Evolutionary conservation across 768 basidiomycete species (phyloP).

Genomic region (Mycena galericulata): DNA sequence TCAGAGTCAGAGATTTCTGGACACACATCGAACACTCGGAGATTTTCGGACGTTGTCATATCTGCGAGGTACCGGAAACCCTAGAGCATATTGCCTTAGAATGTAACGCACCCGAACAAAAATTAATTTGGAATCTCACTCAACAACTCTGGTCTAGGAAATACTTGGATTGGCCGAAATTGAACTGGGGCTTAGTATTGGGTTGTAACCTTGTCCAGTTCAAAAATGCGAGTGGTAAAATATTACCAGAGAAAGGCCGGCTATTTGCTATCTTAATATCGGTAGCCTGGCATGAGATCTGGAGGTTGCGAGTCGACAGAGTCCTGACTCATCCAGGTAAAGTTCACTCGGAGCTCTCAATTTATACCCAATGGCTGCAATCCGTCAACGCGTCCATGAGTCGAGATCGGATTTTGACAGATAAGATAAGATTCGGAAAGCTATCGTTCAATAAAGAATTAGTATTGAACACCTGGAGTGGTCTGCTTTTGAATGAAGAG

Average conservation of each 20-base stretch:
- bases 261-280: background rate
- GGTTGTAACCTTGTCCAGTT: too few species aligned
- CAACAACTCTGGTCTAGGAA: background rate
- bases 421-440: background rate
- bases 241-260: background rate
- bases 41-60: too few species aligned
- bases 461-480: too few species aligned
- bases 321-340: background rate
- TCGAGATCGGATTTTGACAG: background rate
- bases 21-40: too few species aligned
- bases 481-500: background rate
- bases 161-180: background rate
- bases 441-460: too few species aligned
- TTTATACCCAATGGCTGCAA: background rate
- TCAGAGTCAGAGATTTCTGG: too few species aligned
- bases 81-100: too few species aligned
- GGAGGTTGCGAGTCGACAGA: background rate
- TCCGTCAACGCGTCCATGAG: background rate
- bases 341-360: background rate
- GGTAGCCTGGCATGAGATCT: background rate
- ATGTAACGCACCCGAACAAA: background rate
- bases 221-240: background rate
- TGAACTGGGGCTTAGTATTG: conserved; percentile 1
- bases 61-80: too few species aligned
- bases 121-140: background rate